Base-by-base conservation (phyloP, 805 yeast genomes). In the Wickerhamomyces hampshirensis region DNA sequence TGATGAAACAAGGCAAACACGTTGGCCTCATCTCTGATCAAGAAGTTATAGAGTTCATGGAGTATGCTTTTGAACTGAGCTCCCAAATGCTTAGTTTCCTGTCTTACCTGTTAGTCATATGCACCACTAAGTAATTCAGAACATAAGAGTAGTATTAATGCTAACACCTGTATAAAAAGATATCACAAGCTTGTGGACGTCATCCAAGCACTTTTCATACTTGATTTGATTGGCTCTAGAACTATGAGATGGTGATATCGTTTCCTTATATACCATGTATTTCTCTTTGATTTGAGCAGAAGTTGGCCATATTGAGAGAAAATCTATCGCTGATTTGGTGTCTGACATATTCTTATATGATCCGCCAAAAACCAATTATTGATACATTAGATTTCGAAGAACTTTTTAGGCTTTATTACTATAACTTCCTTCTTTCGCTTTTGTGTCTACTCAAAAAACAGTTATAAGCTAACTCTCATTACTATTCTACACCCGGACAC, bases 1-100 rank as follows among this genome's bases (percentile, higher is more conserved):
- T 36, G 36, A 12, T 42, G 32, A 16, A 41, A 38, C 4, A 48
- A 35, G 2, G 24, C 29, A 28, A 45, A 38, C 5, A 39, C 34
- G 10, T 32, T 33, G 12, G 5, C 4, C 15, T 36, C 41, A 17
- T 47, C 48, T 11, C 13, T 27, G 4, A 28, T n/a, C 7, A 43
- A 18, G 26, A 18, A 18, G 12, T 18, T 37, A 31, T 43, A 41
- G 12, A 44, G 26, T 12, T 33, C 35, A 23, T 38, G 46, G 16
- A 45, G 12, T 3, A 30, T 31, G 7, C 9, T 10, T 10, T 35
- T 33, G 29, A 45, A 40, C 18, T 10, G 9, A 21, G 9, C 26
- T 18, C 7, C 32, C 19, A 18, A 9, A 30, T 7, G 14, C 19
- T 14, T n/a, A n/a, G n/a, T n/a, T n/a, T n/a, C n/a, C n/a, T n/a